A percentile compares a stretch with the other conserved stretches of the same genome.
phyloP scores from a whole-genome alignment of 345 rosid species.

The Rhizophora apiculata region DNA sequence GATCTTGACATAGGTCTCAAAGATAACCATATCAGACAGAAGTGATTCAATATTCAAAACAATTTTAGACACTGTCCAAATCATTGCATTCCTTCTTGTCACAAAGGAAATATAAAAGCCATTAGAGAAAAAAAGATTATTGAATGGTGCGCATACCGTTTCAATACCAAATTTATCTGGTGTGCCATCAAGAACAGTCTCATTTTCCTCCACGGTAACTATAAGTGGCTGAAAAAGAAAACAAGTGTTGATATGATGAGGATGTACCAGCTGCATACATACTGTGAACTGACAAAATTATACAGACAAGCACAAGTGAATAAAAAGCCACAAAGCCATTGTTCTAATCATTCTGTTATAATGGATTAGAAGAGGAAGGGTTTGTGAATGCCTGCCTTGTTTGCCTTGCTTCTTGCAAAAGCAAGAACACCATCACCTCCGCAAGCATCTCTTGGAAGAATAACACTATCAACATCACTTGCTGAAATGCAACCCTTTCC shows the following conservation, averaged over 20 bases:
- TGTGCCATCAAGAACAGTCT: conserved; percentile 49
- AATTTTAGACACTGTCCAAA: background rate
- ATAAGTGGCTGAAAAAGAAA: conserved; percentile 39
- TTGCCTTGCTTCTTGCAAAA: conserved; percentile 43
- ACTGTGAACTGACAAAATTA: background rate
- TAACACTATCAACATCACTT: conserved; percentile 51
- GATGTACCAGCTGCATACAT: conserved; percentile 2
- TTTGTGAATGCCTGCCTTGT: conserved; percentile 26
- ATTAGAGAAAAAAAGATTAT: background rate
- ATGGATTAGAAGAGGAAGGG: background rate
- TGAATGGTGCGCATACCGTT: conserved; percentile 30
- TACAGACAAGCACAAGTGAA: background rate
- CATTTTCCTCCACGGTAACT: conserved; percentile 61
- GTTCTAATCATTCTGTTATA: no score
- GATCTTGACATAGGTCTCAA: background rate
- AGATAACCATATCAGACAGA: background rate
- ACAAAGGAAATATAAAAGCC: background rate
- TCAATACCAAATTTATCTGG: conserved; percentile 56
- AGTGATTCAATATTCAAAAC: background rate
- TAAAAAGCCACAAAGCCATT: background rate
- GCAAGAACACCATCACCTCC: conserved; percentile 63
- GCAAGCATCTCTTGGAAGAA: conserved; percentile 56
- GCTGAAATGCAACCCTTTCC: conserved; percentile 37
- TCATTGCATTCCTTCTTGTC: background rate
- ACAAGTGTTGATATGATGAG: background rate